A percentile compares a stretch with the other conserved stretches of the same genome.
Evolutionary conservation across 2,329 filamentous ascomycete genomes (phyloP).

Genomic region (Colletotrichum trifolii): DNA sequence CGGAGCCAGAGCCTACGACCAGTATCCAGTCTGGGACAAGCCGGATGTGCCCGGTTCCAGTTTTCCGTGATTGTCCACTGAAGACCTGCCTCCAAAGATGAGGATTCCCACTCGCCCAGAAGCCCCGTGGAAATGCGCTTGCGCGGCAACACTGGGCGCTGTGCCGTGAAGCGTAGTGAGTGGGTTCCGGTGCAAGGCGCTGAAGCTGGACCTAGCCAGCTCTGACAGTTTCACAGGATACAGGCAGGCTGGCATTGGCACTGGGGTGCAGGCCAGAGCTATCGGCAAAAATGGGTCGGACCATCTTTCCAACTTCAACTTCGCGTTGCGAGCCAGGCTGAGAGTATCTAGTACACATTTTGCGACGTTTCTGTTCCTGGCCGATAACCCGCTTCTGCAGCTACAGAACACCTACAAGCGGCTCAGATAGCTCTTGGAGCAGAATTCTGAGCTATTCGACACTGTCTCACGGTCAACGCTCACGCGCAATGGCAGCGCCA

Average conservation of each 20-base stretch:
- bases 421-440: neutral
- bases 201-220: neutral
- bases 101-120: neutral
- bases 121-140: slow-evolving; percentile 13
- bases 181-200: slow-evolving; percentile 26
- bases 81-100: slow-evolving; percentile 3
- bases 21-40: slow-evolving; percentile 30
- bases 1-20: slow-evolving; percentile 4
- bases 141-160: slow-evolving; percentile 25
- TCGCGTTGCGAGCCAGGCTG: slow-evolving; percentile 14
- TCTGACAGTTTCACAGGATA: neutral
- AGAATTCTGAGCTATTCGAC: neutral
- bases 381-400: too few species aligned
- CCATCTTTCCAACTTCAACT: slow-evolving; percentile 19
- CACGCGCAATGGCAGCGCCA: slow-evolving; percentile 44
- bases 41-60: slow-evolving; percentile 24
- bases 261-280: neutral
- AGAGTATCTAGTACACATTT: neutral
- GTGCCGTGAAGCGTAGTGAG: slow-evolving; percentile 21
- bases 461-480: neutral
- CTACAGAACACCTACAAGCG: neutral
- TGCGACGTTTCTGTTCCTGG: slow-evolving; percentile 5
- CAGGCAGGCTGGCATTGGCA: too few species aligned
- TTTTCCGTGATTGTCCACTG: slow-evolving; percentile 21
- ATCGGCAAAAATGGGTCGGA: neutral